Percentiles rank a stretch among this genome's conserved stretches.
phyloP scores from a whole-genome alignment of 306 rosid genomes.

The Amphicarpaea edgeworthii region DNA sequence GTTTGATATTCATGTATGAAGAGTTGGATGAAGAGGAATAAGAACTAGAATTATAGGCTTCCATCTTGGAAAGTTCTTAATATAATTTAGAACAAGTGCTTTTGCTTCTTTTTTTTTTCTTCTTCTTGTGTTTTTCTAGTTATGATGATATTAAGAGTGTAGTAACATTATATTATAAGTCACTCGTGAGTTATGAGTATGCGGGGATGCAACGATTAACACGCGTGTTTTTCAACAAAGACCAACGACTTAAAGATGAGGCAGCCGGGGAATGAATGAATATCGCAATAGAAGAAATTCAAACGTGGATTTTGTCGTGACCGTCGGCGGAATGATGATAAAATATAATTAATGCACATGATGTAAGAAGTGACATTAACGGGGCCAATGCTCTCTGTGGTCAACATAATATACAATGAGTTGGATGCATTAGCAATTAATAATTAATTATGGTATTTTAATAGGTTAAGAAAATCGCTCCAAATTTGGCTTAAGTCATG shows the following conservation, averaged over 20 bases:
- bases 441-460: background rate
- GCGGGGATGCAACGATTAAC: no score
- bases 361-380: constrained; percentile 1
- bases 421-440: constrained; percentile 15
- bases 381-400: constrained; percentile 23
- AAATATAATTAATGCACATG: background rate
- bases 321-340: constrained; percentile 74
- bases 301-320: constrained; percentile 52
- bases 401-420: constrained; percentile 44
- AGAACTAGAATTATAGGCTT: constrained; percentile 45
- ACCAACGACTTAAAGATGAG: constrained; percentile 42
- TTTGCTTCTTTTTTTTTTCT: no score
- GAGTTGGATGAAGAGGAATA: constrained; percentile 54
- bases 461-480: background rate
- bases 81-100: background rate
- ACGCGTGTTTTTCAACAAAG: no score
- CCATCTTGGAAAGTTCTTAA: constrained; percentile 45
- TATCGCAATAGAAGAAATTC: constrained; percentile 26
- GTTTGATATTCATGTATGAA: constrained; percentile 24
- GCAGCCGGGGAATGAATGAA: constrained; percentile 30
- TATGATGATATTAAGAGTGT: no score
- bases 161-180: no score
- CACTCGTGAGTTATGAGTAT: no score
- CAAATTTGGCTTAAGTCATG: constrained; percentile 10
- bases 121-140: no score